These are phyloP conservation scores for Suillus fuscotomentosus DNA, from an alignment of 768 basidiomycete species.

Conservation along the genomic window DNA sequence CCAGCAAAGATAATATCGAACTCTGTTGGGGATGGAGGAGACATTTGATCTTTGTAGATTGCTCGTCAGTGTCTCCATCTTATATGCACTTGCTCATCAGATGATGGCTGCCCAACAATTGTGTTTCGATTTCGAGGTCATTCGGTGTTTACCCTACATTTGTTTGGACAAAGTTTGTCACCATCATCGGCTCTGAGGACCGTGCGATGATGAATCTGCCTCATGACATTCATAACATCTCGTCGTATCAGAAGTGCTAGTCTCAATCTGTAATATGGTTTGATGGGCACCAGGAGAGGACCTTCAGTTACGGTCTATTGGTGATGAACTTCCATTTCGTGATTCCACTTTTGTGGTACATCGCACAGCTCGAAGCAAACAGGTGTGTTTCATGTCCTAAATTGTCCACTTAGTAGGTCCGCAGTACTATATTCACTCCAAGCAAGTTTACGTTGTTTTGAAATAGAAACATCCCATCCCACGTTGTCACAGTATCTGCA, in stretches of 20 bases:
- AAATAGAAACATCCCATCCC: neutral
- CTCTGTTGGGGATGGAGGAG: neutral
- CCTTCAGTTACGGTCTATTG: too few relatives aligned
- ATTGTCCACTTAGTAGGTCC: neutral
- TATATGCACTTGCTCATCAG: neutral
- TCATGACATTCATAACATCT: neutral
- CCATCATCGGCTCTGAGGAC: neutral
- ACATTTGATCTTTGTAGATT: neutral
- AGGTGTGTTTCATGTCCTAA: neutral
- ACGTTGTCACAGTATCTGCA: neutral
- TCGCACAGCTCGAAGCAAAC: neutral
- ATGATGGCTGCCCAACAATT: neutral
- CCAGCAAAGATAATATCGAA: constrained; percentile 39
- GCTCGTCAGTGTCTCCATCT: neutral
- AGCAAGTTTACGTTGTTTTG: neutral
- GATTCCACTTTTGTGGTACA: neutral
- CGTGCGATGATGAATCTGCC: neutral
- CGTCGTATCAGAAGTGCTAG: neutral
- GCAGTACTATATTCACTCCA: too few relatives aligned
- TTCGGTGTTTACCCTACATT: neutral
- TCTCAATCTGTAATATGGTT: neutral
- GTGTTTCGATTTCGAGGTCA: neutral
- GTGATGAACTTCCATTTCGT: too few relatives aligned
- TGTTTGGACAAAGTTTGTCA: neutral
- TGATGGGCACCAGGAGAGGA: neutral